Percentiles rank a stretch among this genome's conserved stretches.
Conservation (phyloP, 768 basidiomycete genomes). For the Psilocybe tampanensis region DNA sequence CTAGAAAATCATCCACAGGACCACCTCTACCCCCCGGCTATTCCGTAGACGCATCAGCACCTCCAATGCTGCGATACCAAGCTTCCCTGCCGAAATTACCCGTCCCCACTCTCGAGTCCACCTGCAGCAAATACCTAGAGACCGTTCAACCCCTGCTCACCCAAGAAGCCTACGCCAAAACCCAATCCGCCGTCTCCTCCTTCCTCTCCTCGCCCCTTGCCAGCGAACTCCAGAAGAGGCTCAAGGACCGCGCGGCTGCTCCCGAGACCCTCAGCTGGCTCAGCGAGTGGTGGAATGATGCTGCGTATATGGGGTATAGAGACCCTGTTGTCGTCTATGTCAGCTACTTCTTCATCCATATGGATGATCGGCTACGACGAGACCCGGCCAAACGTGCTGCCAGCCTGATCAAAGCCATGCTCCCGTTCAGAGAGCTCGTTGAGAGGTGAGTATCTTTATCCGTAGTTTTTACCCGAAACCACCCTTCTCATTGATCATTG, state of each 20-base stretch:
- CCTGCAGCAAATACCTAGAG: conserved; percentile 87
- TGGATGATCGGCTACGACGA: conserved; percentile 57
- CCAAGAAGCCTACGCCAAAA: conserved; percentile 58
- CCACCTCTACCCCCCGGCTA: conserved; percentile 31
- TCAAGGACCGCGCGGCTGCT: conserved; percentile 72
- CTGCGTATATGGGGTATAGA: conserved; percentile 83
- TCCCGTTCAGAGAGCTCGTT: conserved; percentile 82
- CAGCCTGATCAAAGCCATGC: conserved; percentile 78
- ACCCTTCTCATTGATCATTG: not conserved
- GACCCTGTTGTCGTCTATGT: conserved; percentile 92
- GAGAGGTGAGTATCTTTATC: conserved; percentile 60
- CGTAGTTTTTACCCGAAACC: not conserved
- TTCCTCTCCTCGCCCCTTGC: conserved; percentile 76
- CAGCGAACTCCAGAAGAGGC: conserved; percentile 72
- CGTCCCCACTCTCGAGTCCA: conserved; percentile 82
- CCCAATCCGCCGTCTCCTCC: conserved; percentile 56
- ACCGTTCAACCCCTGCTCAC: conserved; percentile 79
- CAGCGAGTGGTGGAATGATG: conserved; percentile 98
- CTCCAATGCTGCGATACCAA: conserved; percentile 75
- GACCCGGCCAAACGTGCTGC: conserved; percentile 77
- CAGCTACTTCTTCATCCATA: conserved; percentile 94
- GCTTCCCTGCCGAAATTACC: conserved; percentile 77
- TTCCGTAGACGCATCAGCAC: conserved; percentile 54
- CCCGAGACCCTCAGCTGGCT: conserved; percentile 77
- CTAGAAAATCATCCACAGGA: conserved; percentile 23